Evolutionary conservation across 352 stramenopile species (phyloP), one percentile per base, ranked within the genome.

Genomic region (Globisporangium cystogenes): DNA sequence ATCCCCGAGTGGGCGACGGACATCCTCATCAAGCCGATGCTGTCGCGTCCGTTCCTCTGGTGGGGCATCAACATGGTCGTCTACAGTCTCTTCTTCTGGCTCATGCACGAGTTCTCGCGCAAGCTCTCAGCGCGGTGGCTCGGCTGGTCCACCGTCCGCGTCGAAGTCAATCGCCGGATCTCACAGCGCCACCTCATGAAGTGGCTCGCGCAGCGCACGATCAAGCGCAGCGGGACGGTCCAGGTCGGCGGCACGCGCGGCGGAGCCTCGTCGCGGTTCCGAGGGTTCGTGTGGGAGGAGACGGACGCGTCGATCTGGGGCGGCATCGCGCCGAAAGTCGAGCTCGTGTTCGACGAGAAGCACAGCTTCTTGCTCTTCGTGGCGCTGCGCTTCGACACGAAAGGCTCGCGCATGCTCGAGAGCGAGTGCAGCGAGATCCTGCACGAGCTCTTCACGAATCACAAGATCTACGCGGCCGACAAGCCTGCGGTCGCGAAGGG

Each of bases 31-130:
- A 36, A 72, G 11, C 74, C 73, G 0, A 35, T 88, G 21, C 53
- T 93, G 15, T 64, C 73, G 7, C 52, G 64, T 11, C 76, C 82
- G 27, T 68, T 88, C 2, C 51, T 88, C 5, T 93, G 80, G 95
- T 98, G 98, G 74, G 51, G 59, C 8, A 60, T 99, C 37, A 98
- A 95, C 46, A 77, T 99, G 40, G 4, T 95, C 3, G 51, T 86
- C 6, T 97, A 93, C 67, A 63, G 64, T 0, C 7, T 78, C 27
- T 83, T 94, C 27, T 57, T 77, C 1, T 67, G 71, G 35, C 16
- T 67, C 4, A 44, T 97, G 15, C 65, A 78, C 29, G 47, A 60
- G 16, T 14, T 87, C 12, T 84, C 89, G 7, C 40, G 60, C 16
- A 60, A 59, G 39, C 48, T 89, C 44, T 65, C 74, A 12, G 79